Percentiles rank a stretch among this genome's conserved stretches.
phyloP scores from a whole-genome alignment of 2,329 filamentous ascomycete genomes.

The Zasmidium citrigriseum region DNA sequence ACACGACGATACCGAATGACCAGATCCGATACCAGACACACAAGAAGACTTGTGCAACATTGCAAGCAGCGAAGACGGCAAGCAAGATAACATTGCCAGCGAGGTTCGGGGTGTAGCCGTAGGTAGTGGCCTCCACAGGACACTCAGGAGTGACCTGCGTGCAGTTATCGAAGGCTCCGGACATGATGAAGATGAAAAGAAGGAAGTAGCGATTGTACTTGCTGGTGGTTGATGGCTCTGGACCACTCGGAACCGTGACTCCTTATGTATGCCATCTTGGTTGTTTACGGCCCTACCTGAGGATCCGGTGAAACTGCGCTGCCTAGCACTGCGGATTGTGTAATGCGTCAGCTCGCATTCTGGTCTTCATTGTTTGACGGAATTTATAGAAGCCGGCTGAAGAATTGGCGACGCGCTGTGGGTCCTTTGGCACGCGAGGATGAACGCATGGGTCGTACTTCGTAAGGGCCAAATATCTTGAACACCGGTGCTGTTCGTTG shows the following conservation, averaged over 20 bases:
- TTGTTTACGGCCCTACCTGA: not conserved
- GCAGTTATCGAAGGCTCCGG: slow-evolving; percentile 20
- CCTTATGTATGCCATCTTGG: not conserved
- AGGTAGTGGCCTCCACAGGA: slow-evolving; percentile 40
- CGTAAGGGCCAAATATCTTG: not conserved
- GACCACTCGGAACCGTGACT: not conserved
- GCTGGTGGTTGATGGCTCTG: not conserved
- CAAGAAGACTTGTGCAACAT: slow-evolving; percentile 37
- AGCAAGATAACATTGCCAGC: slow-evolving; percentile 43
- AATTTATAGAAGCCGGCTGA: not conserved
- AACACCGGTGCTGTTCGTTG: not conserved
- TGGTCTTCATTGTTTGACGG: not conserved
- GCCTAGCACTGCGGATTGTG: not conserved
- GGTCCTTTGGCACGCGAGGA: not conserved
- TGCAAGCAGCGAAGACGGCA: slow-evolving; percentile 37
- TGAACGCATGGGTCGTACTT: not conserved
- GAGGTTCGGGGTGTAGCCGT: slow-evolving; percentile 43
- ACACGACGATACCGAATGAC: slow-evolving; percentile 44
- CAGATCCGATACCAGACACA: slow-evolving; percentile 37
- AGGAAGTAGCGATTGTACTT: not conserved
- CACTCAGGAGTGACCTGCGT: slow-evolving; percentile 32
- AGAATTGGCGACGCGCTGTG: not conserved
- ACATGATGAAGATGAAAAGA: slow-evolving; percentile 8
- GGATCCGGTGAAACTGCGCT: not conserved
- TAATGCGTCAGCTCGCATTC: not conserved